Evolutionary conservation across 2,329 filamentous ascomycete species (phyloP), one percentile per base, ranked within the genome.

Genomic region (Parasarocladium wereldwijsianum): DNA sequence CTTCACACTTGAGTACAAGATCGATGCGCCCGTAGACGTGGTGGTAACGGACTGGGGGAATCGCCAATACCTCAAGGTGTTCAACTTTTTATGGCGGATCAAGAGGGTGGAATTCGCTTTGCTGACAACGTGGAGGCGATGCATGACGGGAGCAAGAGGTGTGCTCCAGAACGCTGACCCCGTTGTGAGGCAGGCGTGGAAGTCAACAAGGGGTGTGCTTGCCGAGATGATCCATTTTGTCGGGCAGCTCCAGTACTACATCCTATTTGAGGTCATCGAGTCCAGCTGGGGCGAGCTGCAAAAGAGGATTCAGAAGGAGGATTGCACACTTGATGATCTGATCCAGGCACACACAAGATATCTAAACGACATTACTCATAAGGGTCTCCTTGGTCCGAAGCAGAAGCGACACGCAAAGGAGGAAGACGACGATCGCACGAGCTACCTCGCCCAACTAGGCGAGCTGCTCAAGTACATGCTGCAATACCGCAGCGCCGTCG

Each of bases 171-270:
- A 71, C 18, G 69, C 80, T 4, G 76, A 84, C 29, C 49, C 57
- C 3, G 69, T 70, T 36, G 72, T 92, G 15, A 70, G 70, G 17
- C 62, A 75, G 35, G 80, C 87, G 31, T 98, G 90, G 90, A 94
- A 93, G 50, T 74, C 69, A 10, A 92, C 86, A 4, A 70, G 87
- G 34, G 90, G 86, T 34, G 76, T 77, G 12, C 74, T 96, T 21
- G 86, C 87, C 9, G 92, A 98, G 54, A 98, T 98, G 90, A 83
- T 96, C 11, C 92, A 98, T 51, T 96, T 98, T 47, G 77, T 96
- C 45, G 84, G 84, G 38, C 90, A 98, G 54, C 66, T 98, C 10
- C 90, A 98, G 53, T 94, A 96, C 58, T 98, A 98, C 52, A 94
- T 98, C 41, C 66, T 98, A 8, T 98, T 96, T 46, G 90, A 98